Percentiles rank a stretch among this genome's conserved stretches.
phyloP scores from a whole-genome alignment of 495 filamentous ascomycete genomes.

The Aspergillus carlsbadensis region DNA sequence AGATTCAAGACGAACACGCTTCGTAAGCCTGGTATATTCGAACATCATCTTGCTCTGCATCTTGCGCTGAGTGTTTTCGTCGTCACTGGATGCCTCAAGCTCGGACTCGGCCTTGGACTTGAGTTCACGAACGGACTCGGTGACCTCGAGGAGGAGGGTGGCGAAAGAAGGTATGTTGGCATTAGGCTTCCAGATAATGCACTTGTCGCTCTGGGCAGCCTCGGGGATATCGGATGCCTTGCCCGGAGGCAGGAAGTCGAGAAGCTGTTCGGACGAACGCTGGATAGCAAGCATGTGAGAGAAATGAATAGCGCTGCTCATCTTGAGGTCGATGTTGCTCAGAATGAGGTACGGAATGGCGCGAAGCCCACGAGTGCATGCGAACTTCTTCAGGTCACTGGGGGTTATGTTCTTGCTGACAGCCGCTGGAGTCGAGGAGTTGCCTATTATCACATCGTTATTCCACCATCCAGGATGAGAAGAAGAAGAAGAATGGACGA shows the following conservation, averaged over 20 bases:
- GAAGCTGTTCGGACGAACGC: conserved; percentile 39
- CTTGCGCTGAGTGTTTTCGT: conserved; percentile 15
- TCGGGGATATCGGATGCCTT: conserved; percentile 29
- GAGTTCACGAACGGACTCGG: conserved; percentile 36
- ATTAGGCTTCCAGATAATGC: conserved; percentile 41
- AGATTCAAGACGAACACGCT: conserved; percentile 25
- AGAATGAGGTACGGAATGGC: conserved; percentile 47
- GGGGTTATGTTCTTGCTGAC: conserved; percentile 19
- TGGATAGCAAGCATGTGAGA: conserved; percentile 44
- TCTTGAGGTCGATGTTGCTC: conserved; percentile 34
- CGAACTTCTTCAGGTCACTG: conserved; percentile 26
- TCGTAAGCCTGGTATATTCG: conserved; percentile 21
- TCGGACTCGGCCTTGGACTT: conserved; percentile 12
- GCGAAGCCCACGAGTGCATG: conserved; percentile 42
- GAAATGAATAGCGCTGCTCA: conserved; percentile 40
- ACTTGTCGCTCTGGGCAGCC: conserved; percentile 23
- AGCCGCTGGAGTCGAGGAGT: not conserved
- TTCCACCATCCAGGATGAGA: not conserved
- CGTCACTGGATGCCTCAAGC: not conserved
- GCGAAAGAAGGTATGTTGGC: conserved; percentile 19
- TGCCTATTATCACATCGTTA: not conserved
- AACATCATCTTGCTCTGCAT: conserved; percentile 21
- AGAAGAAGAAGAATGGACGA: not conserved
- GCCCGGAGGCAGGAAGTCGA: conserved; percentile 33
- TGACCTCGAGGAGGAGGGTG: conserved; percentile 54